Base-by-base conservation (phyloP, 768 basidiomycete species). In the Tricholoma terreum region DNA sequence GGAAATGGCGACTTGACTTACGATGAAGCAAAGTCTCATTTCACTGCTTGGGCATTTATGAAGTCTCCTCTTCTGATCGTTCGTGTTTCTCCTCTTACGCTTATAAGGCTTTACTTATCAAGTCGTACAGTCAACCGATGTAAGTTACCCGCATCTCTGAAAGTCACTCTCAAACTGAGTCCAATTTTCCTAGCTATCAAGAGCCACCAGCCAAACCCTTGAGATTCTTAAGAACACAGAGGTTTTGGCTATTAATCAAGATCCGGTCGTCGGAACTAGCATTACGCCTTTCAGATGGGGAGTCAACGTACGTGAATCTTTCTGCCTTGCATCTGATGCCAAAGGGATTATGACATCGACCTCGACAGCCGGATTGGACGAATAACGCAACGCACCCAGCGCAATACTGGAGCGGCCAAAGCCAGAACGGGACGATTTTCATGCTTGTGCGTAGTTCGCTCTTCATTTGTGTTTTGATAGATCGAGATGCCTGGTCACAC, bases 281-380 rank as follows among this genome's bases (percentile, higher is more conserved):
- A 78, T 87, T 54, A 80, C 84, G 11, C 86, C 87, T 2, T 88
- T 88, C 76, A 72, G 84, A 58, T 87, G 85, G 84, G 85, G 85
- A 5, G 71, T 84, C 62, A 85, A 86, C 64, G 84, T 86, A 55
- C 49, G 79, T 68, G 8, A 19, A 6, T 46, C 10, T 54, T 48
- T 1, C 38, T 12, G n/a, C 10, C 3, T 11, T 12, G 2, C 24
- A 6, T 17, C n/a, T 46, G 6, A 40, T 54, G 8, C 27, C 4
- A 17, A 27, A 10, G 11, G 7, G 42, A 1, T 19, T 17, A 21
- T 33, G 45, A 24, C 17, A 15, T 31, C 17, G 21, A n/a, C 22
- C 4, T 31, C 36, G 3, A 15, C 22, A 74, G 74, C 70, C 74
- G 12, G 73, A 75, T 54, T 76, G 70, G 71, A 73, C 71, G 6